A percentile compares a stretch with the other conserved stretches of the same genome.
Conservation (phyloP, 2,329 filamentous ascomycete species). For the Exophiala dermatitidis region DNA sequence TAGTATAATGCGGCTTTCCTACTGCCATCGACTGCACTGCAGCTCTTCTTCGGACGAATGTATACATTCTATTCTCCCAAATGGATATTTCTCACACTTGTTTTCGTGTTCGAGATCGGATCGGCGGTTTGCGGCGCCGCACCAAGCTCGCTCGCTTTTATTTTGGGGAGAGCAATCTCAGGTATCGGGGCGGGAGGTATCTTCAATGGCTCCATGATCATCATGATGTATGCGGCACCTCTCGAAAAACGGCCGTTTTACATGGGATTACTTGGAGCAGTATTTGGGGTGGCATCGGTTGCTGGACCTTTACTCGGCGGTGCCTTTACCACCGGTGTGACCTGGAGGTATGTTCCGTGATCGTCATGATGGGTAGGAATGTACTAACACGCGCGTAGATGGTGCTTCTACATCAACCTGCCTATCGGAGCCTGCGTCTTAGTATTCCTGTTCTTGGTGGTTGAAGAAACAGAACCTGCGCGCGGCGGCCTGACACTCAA, state of each 20-base stretch:
- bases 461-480: conserved; percentile 20
- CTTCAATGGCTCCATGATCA: conserved; percentile 36
- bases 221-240: conserved; percentile 36
- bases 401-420: conserved; percentile 46
- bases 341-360: conserved; percentile 38
- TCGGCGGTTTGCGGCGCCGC: conserved; percentile 36
- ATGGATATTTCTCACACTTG: conserved; percentile 36
- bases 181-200: conserved; percentile 36
- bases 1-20: conserved; percentile 41
- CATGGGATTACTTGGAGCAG: conserved; percentile 33
- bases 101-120: conserved; percentile 39
- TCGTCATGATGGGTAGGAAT: conserved; percentile 28
- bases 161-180: conserved; percentile 37
- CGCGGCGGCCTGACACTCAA: not conserved
- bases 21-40: conserved; percentile 39
- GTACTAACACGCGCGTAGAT: not conserved
- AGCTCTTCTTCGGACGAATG: conserved; percentile 39
- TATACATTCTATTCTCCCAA: conserved; percentile 41
- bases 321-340: conserved; percentile 33
- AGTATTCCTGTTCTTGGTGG: conserved; percentile 26
- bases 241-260: conserved; percentile 35
- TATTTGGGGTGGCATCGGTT: conserved; percentile 36
- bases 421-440: conserved; percentile 37
- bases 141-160: conserved; percentile 34
- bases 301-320: conserved; percentile 41